Conservation (phyloP, 2,329 filamentous ascomycete genomes). For the Xylariales sp. region DNA sequence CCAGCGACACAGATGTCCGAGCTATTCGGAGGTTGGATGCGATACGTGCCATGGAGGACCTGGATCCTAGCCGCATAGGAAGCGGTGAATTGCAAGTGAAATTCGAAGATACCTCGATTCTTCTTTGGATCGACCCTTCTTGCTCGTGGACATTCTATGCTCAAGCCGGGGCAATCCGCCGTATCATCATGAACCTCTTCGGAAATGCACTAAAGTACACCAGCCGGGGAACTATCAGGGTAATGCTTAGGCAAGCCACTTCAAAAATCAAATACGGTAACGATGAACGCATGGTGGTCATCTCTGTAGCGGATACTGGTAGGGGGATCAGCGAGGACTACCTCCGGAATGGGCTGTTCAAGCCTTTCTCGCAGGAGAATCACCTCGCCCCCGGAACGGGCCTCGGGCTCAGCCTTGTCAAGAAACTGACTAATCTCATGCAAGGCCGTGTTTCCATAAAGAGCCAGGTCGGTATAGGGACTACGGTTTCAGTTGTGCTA, state of each 20-base stretch:
- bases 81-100: not conserved
- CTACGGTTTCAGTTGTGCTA: not conserved
- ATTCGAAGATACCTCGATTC: too few species aligned
- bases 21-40: not conserved
- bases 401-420: slow-evolving; percentile 62
- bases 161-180: slow-evolving; percentile 44
- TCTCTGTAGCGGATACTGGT: slow-evolving; percentile 50
- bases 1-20: not conserved
- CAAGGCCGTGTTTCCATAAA: slow-evolving; percentile 12
- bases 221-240: slow-evolving; percentile 22
- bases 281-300: not conserved
- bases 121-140: too few species aligned
- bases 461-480: slow-evolving; percentile 9
- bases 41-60: not conserved
- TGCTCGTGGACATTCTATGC: too few species aligned
- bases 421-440: slow-evolving; percentile 37
- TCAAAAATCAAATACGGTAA: slow-evolving; percentile 7
- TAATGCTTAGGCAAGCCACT: slow-evolving; percentile 9
- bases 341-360: slow-evolving; percentile 54
- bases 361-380: slow-evolving; percentile 62
- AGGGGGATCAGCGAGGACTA: slow-evolving; percentile 62
- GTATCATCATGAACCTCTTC: slow-evolving; percentile 60
- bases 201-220: slow-evolving; percentile 63
- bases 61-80: not conserved
- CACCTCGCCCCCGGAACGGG: slow-evolving; percentile 56